Evolutionary conservation across 75 land plant species (phyloP).

Genomic region (Chamaecyparis obtusa): DNA sequence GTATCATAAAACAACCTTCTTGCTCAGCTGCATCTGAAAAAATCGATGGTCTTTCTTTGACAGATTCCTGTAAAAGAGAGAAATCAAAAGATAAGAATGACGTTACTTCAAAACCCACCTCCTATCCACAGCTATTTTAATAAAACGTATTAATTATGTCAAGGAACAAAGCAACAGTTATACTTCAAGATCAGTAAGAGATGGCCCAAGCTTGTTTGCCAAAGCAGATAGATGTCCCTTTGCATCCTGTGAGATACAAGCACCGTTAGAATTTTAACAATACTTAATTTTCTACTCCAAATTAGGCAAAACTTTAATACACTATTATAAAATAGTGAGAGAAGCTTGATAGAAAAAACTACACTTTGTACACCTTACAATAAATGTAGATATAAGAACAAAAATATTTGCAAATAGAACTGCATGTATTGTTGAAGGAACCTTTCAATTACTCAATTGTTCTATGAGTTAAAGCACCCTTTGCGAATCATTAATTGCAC

Average conservation of each 20-base stretch:
- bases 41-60: slow-evolving; percentile 35
- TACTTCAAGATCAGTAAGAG: slow-evolving; percentile 87
- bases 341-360: neutral
- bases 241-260: slow-evolving; percentile 67
- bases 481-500: neutral
- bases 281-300: neutral
- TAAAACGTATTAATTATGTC: neutral
- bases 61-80: slow-evolving; percentile 23
- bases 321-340: neutral
- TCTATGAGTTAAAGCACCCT: neutral
- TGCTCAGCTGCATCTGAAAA: slow-evolving; percentile 49
- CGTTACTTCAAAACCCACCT: neutral
- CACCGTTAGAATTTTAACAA: neutral
- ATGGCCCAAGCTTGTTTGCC: slow-evolving; percentile 79
- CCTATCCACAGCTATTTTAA: neutral
- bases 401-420: neutral
- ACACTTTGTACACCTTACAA: neutral
- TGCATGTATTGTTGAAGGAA: neutral
- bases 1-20: slow-evolving; percentile 40
- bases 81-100: neutral
- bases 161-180: slow-evolving; percentile 3
- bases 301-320: neutral
- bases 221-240: slow-evolving; percentile 94
- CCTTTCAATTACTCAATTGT: neutral
- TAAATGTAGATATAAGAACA: neutral